A percentile compares a stretch with the other conserved stretches of the same genome.
Conservation (phyloP, 2,329 filamentous ascomycete species). For the Colletotrichum tofieldiae region DNA sequence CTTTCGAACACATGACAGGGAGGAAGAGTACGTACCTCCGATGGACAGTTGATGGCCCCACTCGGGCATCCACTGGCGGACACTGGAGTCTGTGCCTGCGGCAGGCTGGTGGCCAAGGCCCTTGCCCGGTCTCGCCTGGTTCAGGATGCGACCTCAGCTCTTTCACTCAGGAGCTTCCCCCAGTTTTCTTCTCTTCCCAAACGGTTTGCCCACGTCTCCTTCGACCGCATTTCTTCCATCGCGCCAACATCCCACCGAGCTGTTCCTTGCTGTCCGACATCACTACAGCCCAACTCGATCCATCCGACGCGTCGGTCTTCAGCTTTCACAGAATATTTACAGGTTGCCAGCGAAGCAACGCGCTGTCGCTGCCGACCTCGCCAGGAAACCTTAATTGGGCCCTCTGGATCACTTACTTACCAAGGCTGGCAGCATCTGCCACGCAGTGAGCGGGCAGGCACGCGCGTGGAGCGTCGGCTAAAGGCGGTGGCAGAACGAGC, state of each 20-base stretch:
- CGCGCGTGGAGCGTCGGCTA: slow-evolving; percentile 21
- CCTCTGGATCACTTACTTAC: slow-evolving; percentile 24
- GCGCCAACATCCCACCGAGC: slow-evolving; percentile 24
- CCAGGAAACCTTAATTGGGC: slow-evolving; percentile 29
- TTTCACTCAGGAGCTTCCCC: slow-evolving; percentile 40
- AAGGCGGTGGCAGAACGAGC: slow-evolving; percentile 37
- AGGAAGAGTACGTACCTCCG: slow-evolving; percentile 12
- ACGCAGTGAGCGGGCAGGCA: slow-evolving; percentile 26
- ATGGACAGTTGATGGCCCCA: slow-evolving; percentile 21
- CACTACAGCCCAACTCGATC: neutral
- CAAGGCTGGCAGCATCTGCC: slow-evolving; percentile 30
- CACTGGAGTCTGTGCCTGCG: slow-evolving; percentile 36
- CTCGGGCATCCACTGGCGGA: slow-evolving; percentile 25
- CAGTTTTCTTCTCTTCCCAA: slow-evolving; percentile 43
- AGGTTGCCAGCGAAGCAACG: slow-evolving; percentile 20
- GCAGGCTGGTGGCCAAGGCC: slow-evolving; percentile 32
- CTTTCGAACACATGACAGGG: slow-evolving; percentile 14
- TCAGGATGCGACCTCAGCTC: slow-evolving; percentile 41
- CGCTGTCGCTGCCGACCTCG: slow-evolving; percentile 13
- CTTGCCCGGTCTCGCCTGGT: slow-evolving; percentile 37
- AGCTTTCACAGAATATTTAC: neutral
- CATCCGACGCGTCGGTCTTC: slow-evolving; percentile 18
- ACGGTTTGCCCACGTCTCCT: slow-evolving; percentile 18
- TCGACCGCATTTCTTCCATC: slow-evolving; percentile 32
- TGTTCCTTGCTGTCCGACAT: slow-evolving; percentile 21